Evolutionary conservation across 2,329 filamentous ascomycete genomes (phyloP), one percentile per base, ranked within the genome.

Genomic region (Trichophyton benhamiae): DNA sequence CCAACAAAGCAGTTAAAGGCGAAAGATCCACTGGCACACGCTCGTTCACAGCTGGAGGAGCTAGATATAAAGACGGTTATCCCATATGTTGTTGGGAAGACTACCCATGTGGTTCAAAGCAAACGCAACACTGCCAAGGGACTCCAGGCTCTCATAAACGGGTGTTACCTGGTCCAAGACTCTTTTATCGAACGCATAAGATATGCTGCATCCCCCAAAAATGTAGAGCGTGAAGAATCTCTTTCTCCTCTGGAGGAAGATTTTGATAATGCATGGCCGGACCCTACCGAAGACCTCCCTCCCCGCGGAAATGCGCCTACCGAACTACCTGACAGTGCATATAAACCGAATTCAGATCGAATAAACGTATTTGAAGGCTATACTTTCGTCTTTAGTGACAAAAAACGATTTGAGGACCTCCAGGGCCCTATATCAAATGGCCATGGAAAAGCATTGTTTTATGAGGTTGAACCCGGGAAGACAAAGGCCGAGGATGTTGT

Each of bases 61-160:
- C 80, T 95, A n/a, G 94, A 96, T 70, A 86, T 97, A 72, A 97
- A 96, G 72, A 86, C 90, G 13, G 77, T 88, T 13, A 79, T 83
- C 49, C 86, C 91, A 3, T 96, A 90, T 72, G 76, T 88, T 25
- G 76, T 81, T 27, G 80, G 77, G 15, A 76, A 82, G 30, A 96
- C 92, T 0, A 96, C 92, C 0, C 91, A 97, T 72, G 87, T 95
- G 9, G 85, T 97, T 38, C 86, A 89, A 6, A 88, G 85, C 72
- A 96, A 95, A 74, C 83, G 94, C 57, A 99, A 97, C 72, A 92
- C 90, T 0, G 83, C 91, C 0, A 91, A 90, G 66, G 89, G 89
- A 0, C 79, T 99, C 1, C 90, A 95, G 70, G 92, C 89, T 1
- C 78, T 99, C 8, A 86, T 96, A 42, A 88, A 91, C 68, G 90